Base-by-base conservation (phyloP, 306 rosid genomes). In the Quercus mongolica region DNA sequence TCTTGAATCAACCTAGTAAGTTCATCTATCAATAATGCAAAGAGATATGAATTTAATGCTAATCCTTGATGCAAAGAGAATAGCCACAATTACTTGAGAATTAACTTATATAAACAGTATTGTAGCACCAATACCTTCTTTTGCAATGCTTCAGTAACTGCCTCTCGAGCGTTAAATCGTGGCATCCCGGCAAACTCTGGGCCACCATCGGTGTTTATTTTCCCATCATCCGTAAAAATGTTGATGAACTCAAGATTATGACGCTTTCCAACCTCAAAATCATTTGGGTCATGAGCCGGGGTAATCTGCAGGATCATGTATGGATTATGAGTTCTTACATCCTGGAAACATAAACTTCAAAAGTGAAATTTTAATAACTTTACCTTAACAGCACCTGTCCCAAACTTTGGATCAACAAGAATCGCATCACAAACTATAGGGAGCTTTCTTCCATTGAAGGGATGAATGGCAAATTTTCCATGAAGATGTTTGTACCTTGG, bases 381-480 rank as follows among this genome's bases (percentile, higher is more conserved):
- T 85, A 95, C 99, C 99, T 95, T 95, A 75, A 95, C 99, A 80
- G 97, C 99, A 73, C 98, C 99, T 14, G 98, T 95, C 46, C 99
- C 98, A 38, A 95, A 95, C 10, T 72, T 76, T n/a, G 90, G 96
- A 88, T 95, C 97, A 78, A 93, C 99, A 56, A 95, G 99, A 81
- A 91, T 87, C 28, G 88, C 86, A 81, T 95, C 99, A 78, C 98
- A 93, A 61, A 93, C 58, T 44, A 95, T 89, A 63, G 90, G 98
- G 87, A 95, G 88, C 74, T 86, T 90, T 84, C 96, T 84, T 65
- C 96, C 93, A 82, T 85, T 91, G 69, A 95, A 95, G 75, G 99
- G 98, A 88, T 95, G 99, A 83, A 90, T 76, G 55, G 93, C 96
- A 88, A 41, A 89, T 78, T 95, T 95, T 67, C 99, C 98, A 59